A percentile compares a stretch with the other conserved stretches of the same genome.
phyloP scores from a whole-genome alignment of 2,329 filamentous ascomycete species.

The Sphaerulina vaccinii region DNA sequence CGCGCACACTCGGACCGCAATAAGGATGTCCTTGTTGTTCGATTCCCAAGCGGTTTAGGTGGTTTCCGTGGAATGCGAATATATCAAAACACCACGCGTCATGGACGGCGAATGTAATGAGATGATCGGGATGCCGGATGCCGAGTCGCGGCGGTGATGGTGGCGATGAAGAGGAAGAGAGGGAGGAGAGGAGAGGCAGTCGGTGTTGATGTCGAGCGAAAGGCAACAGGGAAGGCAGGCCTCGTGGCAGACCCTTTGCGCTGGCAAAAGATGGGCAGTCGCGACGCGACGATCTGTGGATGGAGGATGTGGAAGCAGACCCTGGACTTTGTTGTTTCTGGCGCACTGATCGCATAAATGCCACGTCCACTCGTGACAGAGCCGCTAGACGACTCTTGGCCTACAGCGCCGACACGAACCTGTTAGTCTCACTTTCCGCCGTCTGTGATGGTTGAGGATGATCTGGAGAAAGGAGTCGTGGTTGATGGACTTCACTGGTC shows the following conservation, averaged over 20 bases:
- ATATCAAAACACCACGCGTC: slow-evolving; percentile 15
- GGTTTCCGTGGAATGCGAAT: slow-evolving; percentile 24
- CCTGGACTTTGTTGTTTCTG: not conserved
- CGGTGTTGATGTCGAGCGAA: not conserved
- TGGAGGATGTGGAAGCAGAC: not conserved
- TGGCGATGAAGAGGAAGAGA: not conserved
- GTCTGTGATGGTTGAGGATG: not conserved
- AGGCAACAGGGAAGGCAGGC: not conserved
- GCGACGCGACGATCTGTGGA: not conserved
- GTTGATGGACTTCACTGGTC: too few species aligned
- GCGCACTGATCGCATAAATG: not conserved
- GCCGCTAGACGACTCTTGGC: not conserved
- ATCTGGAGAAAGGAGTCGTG: too few species aligned
- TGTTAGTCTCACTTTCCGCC: not conserved
- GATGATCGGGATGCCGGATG: slow-evolving; percentile 6
- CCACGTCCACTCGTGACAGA: not conserved
- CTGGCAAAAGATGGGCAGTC: not conserved
- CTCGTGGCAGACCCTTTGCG: not conserved
- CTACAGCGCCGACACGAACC: slow-evolving; percentile 3
- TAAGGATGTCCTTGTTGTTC: slow-evolving; percentile 26
- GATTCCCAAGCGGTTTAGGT: slow-evolving; percentile 20
- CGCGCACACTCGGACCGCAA: slow-evolving; percentile 20
- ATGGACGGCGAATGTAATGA: slow-evolving; percentile 11
- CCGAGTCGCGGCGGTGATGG: slow-evolving; percentile 3
- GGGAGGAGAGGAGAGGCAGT: slow-evolving; percentile 10